Base-by-base conservation (phyloP, 305 asterid species). In the Petunia hybrid region DNA sequence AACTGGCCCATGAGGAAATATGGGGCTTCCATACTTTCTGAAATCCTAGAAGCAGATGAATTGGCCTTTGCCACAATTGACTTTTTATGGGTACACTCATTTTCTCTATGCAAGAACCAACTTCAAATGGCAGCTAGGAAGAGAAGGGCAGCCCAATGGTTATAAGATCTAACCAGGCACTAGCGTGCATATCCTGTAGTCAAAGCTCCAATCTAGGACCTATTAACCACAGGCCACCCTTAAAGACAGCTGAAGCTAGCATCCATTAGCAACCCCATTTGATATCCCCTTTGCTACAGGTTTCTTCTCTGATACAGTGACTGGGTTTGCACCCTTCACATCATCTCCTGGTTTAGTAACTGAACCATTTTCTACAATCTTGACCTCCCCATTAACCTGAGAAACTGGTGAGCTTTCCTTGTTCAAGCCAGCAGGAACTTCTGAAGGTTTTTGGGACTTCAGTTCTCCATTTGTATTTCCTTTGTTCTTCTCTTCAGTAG, bases 401-500 rank as follows among this genome's bases (percentile, higher is more conserved):
- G 64, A 78, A 65, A 22, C 42, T 2, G 80, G 45, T 8, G 64
- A 80, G 8, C 73, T 75, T 70, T 82, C 83, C 39, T 83, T 76
- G 64, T 38, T 78, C 77, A 77, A 51, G 45, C 40, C 82, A 36
- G 83, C 70, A 62, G 63, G 76, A 14, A 38, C 82, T 51, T 87
- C 89, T 3, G 57, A 51, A 67, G 89, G 74, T 40, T 78, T 85
- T 1, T 76, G 80, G 39, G 88, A 39, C 68, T 82, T 81, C 2
- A 67, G 38, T 66, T 83, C 87, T 9, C 81, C 85, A 46, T 81
- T 83, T 40, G 81, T 10, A 76, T 38, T 80, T 77, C 89, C 94
- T 76, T 79, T 84, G 60, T 57, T 86, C 82, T 87, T 89, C 85
- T 86, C 95, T 36, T 87, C 93, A 0, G 80, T 35, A 7, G 82